A percentile compares a stretch with the other conserved stretches of the same genome.
Conservation (phyloP, 139 green algal species). For the Chlorella sp. region DNA sequence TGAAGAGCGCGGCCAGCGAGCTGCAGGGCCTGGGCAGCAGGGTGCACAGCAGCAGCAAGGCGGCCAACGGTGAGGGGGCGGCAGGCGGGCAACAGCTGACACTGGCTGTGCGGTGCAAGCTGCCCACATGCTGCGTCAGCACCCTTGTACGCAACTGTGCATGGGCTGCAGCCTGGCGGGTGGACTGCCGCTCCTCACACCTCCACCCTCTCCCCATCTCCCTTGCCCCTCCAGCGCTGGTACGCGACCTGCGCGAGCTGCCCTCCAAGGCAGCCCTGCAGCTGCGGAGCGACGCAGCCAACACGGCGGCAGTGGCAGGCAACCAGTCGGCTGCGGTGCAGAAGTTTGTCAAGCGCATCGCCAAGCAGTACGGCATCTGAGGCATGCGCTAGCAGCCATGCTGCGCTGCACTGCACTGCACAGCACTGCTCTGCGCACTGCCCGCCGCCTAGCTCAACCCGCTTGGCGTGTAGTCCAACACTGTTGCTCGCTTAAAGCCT, state of each 20-base stretch:
- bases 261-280: constrained; percentile 50
- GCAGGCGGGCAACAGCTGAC: background rate
- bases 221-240: background rate
- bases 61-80: constrained; percentile 6
- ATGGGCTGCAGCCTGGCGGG: no score
- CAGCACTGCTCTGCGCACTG: no score
- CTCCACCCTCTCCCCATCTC: background rate
- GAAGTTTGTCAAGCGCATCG: background rate
- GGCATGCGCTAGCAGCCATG: no score
- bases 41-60: constrained; percentile 30
- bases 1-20: constrained; percentile 44
- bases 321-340: constrained; percentile 4
- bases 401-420: background rate
- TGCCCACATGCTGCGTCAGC: no score
- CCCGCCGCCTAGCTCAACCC: no score
- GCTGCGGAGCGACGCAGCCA: constrained; percentile 50
- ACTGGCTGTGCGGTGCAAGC: background rate
- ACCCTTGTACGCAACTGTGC: no score
- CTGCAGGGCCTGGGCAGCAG: constrained; percentile 33
- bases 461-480: no score
- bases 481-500: no score
- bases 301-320: background rate
- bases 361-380: constrained; percentile 26
- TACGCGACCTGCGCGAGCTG: constrained; percentile 49
- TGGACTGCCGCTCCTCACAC: no score